Evolutionary conservation across 306 rosid species (phyloP), one percentile per base, ranked within the genome.

Genomic region (Vachellia collinsii): DNA sequence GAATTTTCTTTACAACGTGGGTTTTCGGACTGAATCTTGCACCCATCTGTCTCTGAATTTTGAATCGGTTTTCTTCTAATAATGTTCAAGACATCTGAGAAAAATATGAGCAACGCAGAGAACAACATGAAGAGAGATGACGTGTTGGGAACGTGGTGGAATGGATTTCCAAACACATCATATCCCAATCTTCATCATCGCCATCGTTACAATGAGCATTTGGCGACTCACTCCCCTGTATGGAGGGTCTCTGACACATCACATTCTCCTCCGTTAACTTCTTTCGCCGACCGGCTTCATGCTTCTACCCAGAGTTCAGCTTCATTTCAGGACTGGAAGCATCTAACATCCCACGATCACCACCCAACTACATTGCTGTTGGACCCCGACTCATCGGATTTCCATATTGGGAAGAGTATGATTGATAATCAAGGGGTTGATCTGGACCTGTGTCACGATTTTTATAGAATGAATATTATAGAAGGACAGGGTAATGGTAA

Each of bases 381-480:
- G 20, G 84, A 85, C 77, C 6, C 77, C 4, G 44, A 39, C 5
- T 48, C 77, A 3, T 17, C 59, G 16, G 77, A 70, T 76, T 71
- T 73, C 65, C 67, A 48, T 34, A 14, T 43, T n/a, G 38, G 23
- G 37, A 46, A n/a, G 42, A 75, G 6, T 20, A 34, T 53, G 66
- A 77, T 75, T 42, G 81, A 76, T 51, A 53, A 34, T 41, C 71
- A 72, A 76, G 81, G 37, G 44, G 69, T 69, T 77, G 89, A 84
- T 86, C 81, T 66, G 76, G 68, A 72, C 5, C 79, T 91, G 71
- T 17, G 83, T 73, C 67, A 73, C 10, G 80, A 77, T 78, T 86
- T 86, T 58, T 59, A 17, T 8, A 72, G 85, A 41, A 73, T 89
- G 87, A 83, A 75, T 50, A 66, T 88, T 53, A 36, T 77, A 23